These are phyloP conservation scores for Amphibolis antarctica DNA, from an alignment of 106 monocot genomes.

Conservation along the genomic window DNA sequence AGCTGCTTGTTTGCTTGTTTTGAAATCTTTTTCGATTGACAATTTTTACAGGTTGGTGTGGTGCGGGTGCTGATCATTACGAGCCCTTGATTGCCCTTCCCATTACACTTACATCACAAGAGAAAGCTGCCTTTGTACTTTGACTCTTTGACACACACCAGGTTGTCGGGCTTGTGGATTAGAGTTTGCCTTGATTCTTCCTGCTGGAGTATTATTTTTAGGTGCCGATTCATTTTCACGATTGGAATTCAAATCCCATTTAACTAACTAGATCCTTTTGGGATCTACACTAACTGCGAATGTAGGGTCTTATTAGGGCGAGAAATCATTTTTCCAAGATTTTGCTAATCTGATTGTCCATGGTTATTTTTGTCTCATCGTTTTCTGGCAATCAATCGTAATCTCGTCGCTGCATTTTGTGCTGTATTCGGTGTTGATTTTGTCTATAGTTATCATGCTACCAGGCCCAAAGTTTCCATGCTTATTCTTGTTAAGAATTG, in stretches of 20 bases:
- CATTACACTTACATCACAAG: slow-evolving; percentile 40
- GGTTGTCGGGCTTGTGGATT: neutral
- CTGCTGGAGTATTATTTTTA: neutral
- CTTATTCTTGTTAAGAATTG: no score
- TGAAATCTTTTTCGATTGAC: slow-evolving; percentile 5
- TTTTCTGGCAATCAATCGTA: no score
- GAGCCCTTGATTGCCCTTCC: slow-evolving; percentile 66
- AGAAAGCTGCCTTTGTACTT: slow-evolving; percentile 75
- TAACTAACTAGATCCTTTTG: slow-evolving; percentile 12
- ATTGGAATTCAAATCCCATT: neutral
- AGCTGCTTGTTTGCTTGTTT: no score
- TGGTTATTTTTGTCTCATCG: no score
- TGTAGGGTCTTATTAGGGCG: neutral
- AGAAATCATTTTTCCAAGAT: neutral
- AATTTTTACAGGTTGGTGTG: slow-evolving; percentile 99
- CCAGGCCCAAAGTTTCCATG: no score
- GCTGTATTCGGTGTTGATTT: no score
- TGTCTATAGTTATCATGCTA: no score
- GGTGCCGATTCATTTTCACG: neutral
- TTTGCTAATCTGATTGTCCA: no score
- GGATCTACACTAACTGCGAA: slow-evolving; percentile 11
- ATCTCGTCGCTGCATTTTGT: no score
- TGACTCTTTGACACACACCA: slow-evolving; percentile 17
- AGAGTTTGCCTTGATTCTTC: neutral
- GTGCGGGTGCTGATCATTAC: slow-evolving; percentile 91